Percentiles rank a stretch among this genome's conserved stretches.
Evolutionary conservation across 2,329 filamentous ascomycete species (phyloP).

Genomic region (Colletotrichum scovillei): DNA sequence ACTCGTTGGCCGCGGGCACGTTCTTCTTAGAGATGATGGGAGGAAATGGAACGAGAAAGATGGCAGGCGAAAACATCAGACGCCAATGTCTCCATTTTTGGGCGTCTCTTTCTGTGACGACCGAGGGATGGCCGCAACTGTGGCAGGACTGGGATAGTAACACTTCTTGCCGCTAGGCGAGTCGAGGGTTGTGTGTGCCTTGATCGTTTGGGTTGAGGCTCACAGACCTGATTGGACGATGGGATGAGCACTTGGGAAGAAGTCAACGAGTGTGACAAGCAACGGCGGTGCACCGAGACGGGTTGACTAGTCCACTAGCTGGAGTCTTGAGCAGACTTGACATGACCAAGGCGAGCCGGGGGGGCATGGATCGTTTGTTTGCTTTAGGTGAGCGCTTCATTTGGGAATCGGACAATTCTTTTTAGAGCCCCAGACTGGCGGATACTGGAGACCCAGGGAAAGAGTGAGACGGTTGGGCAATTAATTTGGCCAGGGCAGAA

Average conservation of each 20-base stretch:
- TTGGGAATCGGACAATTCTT: slow-evolving; percentile 19
- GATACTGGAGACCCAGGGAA: not conserved
- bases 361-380: not conserved
- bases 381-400: slow-evolving; percentile 9
- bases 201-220: not conserved
- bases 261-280: slow-evolving; percentile 14
- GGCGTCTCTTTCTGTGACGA: not conserved
- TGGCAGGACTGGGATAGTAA: not conserved
- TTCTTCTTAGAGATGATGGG: not conserved
- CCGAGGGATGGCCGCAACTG: not conserved
- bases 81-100: slow-evolving; percentile 14
- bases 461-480: not conserved
- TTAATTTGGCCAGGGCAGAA: slow-evolving; percentile 11
- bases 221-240: slow-evolving; percentile 5
- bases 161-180: not conserved
- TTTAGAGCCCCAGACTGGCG: not conserved
- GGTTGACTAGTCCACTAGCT: not conserved
- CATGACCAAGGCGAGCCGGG: not conserved
- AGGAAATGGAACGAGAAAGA: not conserved
- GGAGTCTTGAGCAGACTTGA: not conserved
- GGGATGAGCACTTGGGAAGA: not conserved
- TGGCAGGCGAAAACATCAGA: slow-evolving; percentile 21
- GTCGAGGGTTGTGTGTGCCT: slow-evolving; percentile 6
- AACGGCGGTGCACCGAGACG: not conserved
- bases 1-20: not conserved